A percentile compares a stretch with the other conserved stretches of the same genome.
Evolutionary conservation across 306 rosid genomes (phyloP).

Genomic region (Alnus glutinosa): DNA sequence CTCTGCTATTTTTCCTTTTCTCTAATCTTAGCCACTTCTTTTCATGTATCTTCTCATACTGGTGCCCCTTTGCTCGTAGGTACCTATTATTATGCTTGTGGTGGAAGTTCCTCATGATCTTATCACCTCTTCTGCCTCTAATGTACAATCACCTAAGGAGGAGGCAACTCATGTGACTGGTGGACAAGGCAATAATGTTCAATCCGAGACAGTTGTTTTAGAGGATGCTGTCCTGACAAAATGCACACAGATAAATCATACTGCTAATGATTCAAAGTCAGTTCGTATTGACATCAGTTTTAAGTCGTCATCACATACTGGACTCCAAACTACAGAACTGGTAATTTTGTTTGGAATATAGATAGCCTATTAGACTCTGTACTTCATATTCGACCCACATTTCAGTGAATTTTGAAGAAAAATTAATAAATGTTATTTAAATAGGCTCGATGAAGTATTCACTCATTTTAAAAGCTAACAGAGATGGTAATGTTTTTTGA

Average conservation of each 20-base stretch:
- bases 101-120: constrained; percentile 89
- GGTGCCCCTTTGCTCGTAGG: constrained; percentile 47
- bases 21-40: constrained; percentile 20
- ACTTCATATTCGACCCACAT: constrained; percentile 17
- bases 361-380: constrained; percentile 5
- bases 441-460: neutral
- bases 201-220: constrained; percentile 44
- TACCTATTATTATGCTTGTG: constrained; percentile 95
- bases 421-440: neutral
- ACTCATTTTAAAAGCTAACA: no score
- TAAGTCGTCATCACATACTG: constrained; percentile 87
- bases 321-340: constrained; percentile 92
- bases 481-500: no score
- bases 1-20: constrained; percentile 17
- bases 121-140: constrained; percentile 55
- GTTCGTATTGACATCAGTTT: constrained; percentile 93
- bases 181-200: constrained; percentile 48
- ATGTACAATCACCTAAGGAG: constrained; percentile 77
- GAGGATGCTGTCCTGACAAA: constrained; percentile 59
- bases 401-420: neutral
- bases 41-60: constrained; percentile 28
- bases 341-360: constrained; percentile 41
- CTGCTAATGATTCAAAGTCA: constrained; percentile 57
- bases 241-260: constrained; percentile 47
- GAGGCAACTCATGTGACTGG: constrained; percentile 40